Conservation (phyloP, 495 filamentous ascomycete species). For the Lindgomyces ingoldianus region DNA sequence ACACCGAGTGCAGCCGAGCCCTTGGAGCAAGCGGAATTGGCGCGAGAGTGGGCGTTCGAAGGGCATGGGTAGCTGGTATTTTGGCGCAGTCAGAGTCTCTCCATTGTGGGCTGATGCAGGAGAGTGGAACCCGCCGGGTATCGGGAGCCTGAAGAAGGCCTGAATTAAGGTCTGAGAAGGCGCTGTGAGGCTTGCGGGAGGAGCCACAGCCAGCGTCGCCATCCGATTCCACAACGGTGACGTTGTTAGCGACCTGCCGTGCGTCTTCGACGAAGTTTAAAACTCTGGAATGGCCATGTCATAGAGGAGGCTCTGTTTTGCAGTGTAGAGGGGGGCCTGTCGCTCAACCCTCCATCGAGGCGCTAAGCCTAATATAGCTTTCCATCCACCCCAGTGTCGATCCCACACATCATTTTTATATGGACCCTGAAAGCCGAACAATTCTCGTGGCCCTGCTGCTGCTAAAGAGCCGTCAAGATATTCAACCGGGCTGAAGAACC, state of each 20-base stretch:
- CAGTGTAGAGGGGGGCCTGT: too few relatives aligned
- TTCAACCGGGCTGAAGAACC: background rate
- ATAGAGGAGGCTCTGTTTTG: too few relatives aligned
- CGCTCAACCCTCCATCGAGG: too few relatives aligned
- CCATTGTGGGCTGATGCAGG: constrained; percentile 9
- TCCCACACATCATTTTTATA: background rate
- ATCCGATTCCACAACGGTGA: background rate
- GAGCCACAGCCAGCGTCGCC: background rate
- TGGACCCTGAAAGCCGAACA: background rate
- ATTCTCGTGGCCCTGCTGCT: background rate
- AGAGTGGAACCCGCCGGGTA: background rate
- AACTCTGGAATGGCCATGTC: background rate
- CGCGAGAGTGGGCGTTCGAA: background rate
- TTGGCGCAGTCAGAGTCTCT: background rate
- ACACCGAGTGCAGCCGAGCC: background rate
- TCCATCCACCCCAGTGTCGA: background rate
- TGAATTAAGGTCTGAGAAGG: background rate
- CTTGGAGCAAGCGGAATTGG: background rate
- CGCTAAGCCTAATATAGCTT: too few relatives aligned
- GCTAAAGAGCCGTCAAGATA: background rate
- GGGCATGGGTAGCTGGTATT: constrained; percentile 5
- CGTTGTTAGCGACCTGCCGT: background rate
- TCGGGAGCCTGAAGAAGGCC: background rate
- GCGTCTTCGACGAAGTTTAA: too few relatives aligned
- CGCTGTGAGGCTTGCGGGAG: background rate